These are phyloP conservation scores for Candida ovalis DNA, from an alignment of 805 yeast genomes.

Conservation along the genomic window DNA sequence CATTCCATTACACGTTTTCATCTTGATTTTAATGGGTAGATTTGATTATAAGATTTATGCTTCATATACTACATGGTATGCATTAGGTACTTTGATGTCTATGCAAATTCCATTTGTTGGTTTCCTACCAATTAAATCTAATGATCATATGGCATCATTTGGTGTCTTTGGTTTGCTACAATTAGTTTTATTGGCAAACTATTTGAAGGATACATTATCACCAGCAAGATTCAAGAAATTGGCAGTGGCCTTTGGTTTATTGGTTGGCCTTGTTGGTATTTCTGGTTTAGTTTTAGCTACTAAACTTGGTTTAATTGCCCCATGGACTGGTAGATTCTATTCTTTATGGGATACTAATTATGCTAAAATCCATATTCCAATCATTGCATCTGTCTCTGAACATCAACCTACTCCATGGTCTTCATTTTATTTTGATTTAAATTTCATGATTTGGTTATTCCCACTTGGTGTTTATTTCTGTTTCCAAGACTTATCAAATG, in stretches of 20 bases:
- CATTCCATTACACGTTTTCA: conserved; percentile 93
- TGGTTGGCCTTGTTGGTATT: conserved; percentile 60
- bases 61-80: conserved; percentile 95
- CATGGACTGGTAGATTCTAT: conserved; percentile 99
- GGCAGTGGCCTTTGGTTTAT: conserved; percentile 53
- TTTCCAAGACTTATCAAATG: conserved; percentile 85
- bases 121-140: conserved; percentile 91
- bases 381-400: conserved; percentile 97
- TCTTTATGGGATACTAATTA: conserved; percentile 97
- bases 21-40: conserved; percentile 89
- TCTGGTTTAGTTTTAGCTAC: conserved; percentile 76
- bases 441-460: conserved; percentile 93
- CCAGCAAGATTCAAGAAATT: conserved; percentile 69
- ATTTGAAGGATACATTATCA: conserved; percentile 69
- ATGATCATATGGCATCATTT: conserved; percentile 97
- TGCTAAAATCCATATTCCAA: conserved; percentile 97
- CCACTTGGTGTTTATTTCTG: conserved; percentile 94
- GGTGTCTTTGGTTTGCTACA: conserved; percentile 96
- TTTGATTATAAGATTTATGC: conserved; percentile 79
- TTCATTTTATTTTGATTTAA: conserved; percentile 91
- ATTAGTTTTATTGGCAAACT: conserved; percentile 81
- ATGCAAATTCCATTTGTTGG: conserved; percentile 99
- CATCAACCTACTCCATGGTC: conserved; percentile 99
- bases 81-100: conserved; percentile 94
- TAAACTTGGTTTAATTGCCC: conserved; percentile 90